phyloP scores from a whole-genome alignment of 1,284 basidiomycete genomes.

The Cryptococcus sp. region DNA sequence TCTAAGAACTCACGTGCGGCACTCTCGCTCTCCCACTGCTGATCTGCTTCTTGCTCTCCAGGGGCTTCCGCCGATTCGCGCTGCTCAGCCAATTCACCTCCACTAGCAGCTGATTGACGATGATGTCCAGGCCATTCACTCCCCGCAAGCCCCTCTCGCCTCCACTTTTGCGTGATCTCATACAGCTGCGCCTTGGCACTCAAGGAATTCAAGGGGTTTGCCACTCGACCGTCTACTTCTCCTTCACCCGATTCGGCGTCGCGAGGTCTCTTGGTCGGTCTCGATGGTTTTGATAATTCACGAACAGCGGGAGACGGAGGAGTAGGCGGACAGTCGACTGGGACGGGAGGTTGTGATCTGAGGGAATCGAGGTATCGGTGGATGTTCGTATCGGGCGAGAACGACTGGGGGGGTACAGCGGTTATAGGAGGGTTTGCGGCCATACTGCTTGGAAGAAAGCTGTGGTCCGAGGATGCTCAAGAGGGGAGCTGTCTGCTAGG shows the following conservation, averaged over 20 bases:
- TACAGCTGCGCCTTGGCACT: too few relatives aligned
- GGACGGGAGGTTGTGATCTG: not conserved
- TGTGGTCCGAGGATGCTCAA: not conserved
- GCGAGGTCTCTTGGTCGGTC: too few relatives aligned
- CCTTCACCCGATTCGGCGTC: too few relatives aligned
- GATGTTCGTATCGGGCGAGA: slow-evolving; percentile 16
- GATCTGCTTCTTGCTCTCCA: not conserved
- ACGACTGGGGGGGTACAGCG: slow-evolving; percentile 13
- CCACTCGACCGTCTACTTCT: too few relatives aligned
- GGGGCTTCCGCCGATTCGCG: not conserved
- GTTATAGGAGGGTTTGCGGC: slow-evolving; percentile 28
- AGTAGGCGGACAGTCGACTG: too few relatives aligned
- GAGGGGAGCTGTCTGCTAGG: not conserved
- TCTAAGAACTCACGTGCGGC: slow-evolving; percentile 12
- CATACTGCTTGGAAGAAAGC: slow-evolving; percentile 11
- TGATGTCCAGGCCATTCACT: too few relatives aligned
- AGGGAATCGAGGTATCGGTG: slow-evolving; percentile 23
- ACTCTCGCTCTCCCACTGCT: slow-evolving; percentile 11
- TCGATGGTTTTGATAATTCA: too few relatives aligned
- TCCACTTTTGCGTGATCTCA: too few relatives aligned
- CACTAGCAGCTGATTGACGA: too few relatives aligned
- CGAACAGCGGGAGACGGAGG: too few relatives aligned
- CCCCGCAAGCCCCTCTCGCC: too few relatives aligned
- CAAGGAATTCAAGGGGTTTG: too few relatives aligned
- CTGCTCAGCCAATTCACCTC: not conserved